Evolutionary conservation across 345 rosid species (phyloP).

Genomic region (Linum usitatissimum): DNA sequence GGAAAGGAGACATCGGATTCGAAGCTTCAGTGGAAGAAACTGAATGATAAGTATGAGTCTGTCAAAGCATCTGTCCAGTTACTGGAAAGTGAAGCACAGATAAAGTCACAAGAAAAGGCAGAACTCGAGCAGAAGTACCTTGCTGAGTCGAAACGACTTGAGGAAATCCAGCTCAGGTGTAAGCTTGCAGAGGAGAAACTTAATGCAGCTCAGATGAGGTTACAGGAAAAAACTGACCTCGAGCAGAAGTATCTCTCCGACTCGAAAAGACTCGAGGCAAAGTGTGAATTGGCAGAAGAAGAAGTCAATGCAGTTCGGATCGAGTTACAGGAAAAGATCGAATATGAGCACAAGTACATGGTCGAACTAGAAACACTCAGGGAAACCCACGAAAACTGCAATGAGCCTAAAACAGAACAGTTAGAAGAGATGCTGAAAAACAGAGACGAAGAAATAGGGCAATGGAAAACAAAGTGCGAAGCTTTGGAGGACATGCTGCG

Average conservation of each 20-base stretch:
- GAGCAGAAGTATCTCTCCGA: slow-evolving; percentile 19
- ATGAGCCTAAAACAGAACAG: slow-evolving; percentile 15
- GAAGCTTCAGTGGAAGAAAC: slow-evolving; percentile 21
- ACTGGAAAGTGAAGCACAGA: slow-evolving; percentile 20
- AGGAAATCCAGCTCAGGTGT: slow-evolving; percentile 17
- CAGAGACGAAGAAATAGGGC: slow-evolving; percentile 14
- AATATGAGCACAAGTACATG: slow-evolving; percentile 13
- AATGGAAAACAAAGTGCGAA: slow-evolving; percentile 14
- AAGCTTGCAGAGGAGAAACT: slow-evolving; percentile 18
- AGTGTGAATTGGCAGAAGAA: slow-evolving; percentile 17
- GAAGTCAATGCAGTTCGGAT: slow-evolving; percentile 15
- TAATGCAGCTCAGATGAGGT: slow-evolving; percentile 16
- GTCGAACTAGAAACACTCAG: not conserved
- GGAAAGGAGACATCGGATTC: slow-evolving; percentile 21
- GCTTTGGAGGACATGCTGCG: slow-evolving; percentile 1
- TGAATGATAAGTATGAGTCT: slow-evolving; percentile 21
- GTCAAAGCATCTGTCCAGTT: slow-evolving; percentile 18
- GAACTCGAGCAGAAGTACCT: slow-evolving; percentile 25
- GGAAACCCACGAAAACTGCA: not conserved
- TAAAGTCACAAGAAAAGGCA: slow-evolving; percentile 17
- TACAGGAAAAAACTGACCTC: slow-evolving; percentile 19
- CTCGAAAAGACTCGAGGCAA: slow-evolving; percentile 14
- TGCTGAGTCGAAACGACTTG: slow-evolving; percentile 20
- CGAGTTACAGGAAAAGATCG: slow-evolving; percentile 15
- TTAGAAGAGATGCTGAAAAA: slow-evolving; percentile 15